phyloP scores from a whole-genome alignment of 352 stramenopile genomes.

The Phytophthora multivora region DNA sequence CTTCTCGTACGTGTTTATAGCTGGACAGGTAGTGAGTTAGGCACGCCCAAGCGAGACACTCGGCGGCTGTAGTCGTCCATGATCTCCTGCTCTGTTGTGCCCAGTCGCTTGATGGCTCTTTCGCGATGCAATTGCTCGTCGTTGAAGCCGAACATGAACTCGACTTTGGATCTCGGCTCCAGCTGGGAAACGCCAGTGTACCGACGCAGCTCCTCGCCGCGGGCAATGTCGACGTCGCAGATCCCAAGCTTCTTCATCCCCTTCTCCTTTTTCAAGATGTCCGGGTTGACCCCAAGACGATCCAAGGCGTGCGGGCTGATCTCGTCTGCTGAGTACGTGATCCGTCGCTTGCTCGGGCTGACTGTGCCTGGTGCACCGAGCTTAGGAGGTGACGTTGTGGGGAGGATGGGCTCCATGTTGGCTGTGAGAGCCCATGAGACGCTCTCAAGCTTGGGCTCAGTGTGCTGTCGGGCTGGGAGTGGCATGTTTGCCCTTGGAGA shows the following conservation, averaged over 20 bases:
- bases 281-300: constrained; percentile 60
- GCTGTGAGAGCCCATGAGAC: constrained; percentile 21
- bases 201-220: constrained; percentile 55
- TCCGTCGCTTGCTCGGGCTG: constrained; percentile 27
- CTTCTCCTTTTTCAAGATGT: constrained; percentile 75
- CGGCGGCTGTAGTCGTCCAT: constrained; percentile 61
- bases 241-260: constrained; percentile 81
- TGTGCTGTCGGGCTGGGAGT: constrained; percentile 8
- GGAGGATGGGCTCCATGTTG: constrained; percentile 25
- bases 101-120: constrained; percentile 60
- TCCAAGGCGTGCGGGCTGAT: constrained; percentile 58
- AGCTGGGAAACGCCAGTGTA: constrained; percentile 50
- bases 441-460: constrained; percentile 13
- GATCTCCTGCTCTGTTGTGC: constrained; percentile 67
- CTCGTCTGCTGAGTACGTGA: constrained; percentile 32
- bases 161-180: constrained; percentile 43
- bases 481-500: constrained; percentile 6
- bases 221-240: constrained; percentile 63
- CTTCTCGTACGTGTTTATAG: constrained; percentile 9
- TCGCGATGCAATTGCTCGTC: constrained; percentile 63
- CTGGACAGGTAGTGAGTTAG: constrained; percentile 23
- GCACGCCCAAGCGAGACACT: constrained; percentile 50
- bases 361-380: constrained; percentile 6
- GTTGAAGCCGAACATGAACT: constrained; percentile 72
- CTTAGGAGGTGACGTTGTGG: constrained; percentile 12